Conservation (phyloP, 148 eudicot genomes). For the Rhododendron kiyosumense region DNA sequence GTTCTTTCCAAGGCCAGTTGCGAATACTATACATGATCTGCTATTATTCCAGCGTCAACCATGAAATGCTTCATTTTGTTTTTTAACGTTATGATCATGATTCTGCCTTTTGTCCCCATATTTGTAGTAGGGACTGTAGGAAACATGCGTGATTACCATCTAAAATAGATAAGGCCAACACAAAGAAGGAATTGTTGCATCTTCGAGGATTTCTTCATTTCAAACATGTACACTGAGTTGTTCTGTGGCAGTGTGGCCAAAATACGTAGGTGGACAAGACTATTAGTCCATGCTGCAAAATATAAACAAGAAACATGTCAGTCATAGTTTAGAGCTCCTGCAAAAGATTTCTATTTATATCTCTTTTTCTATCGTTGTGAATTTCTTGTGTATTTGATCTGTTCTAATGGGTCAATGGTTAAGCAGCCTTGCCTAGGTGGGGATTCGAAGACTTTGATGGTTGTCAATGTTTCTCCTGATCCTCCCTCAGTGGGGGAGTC, state of each 20-base stretch:
- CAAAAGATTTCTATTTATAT: background rate
- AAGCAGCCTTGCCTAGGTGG: conserved; percentile 97
- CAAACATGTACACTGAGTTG: background rate
- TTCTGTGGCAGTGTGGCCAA: background rate
- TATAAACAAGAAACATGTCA: background rate
- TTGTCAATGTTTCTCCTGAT: conserved; percentile 86
- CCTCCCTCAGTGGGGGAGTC: conserved; percentile 72
- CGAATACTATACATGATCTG: background rate
- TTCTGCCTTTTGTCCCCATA: background rate
- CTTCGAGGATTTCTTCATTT: background rate
- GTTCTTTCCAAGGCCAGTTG: background rate
- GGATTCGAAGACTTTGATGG: conserved; percentile 93
- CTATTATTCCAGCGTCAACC: background rate
- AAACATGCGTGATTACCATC: background rate
- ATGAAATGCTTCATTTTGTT: background rate
- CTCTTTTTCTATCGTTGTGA: background rate
- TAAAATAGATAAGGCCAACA: background rate
- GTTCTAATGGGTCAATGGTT: conserved; percentile 13
- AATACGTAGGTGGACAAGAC: background rate
- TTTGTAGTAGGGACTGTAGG: background rate
- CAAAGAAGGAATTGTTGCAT: background rate
- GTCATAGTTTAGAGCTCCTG: background rate
- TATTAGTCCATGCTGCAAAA: background rate
- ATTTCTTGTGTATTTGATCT: background rate
- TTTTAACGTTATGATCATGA: background rate